A percentile compares a stretch with the other conserved stretches of the same genome.
These are phyloP conservation scores for Chlorella sp. DNA, from an alignment of 139 green algal genomes.

Conservation along the genomic window DNA sequence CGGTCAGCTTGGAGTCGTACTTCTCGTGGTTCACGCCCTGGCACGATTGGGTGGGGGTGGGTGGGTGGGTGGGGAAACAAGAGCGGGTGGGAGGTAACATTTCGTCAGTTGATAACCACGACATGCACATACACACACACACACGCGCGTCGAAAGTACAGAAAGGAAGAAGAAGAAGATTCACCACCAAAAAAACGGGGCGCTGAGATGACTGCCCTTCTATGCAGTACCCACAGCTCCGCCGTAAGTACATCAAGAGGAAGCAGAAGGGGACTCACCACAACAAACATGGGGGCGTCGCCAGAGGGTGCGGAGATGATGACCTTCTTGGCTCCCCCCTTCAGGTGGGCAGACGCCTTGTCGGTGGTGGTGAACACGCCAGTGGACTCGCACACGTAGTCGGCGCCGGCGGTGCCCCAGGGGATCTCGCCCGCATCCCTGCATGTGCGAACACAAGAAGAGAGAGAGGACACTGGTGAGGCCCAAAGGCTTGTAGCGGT, in stretches of 20 bases:
- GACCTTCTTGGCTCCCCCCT: conserved; percentile 90
- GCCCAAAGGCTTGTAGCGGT: too few species aligned
- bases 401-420: conserved; percentile 79
- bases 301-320: conserved; percentile 92
- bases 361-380: conserved; percentile 93
- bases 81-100: too few species aligned
- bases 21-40: conserved; percentile 88
- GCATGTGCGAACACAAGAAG: background rate
- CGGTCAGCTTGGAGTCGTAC: conserved; percentile 72
- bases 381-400: conserved; percentile 91
- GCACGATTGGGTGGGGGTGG: background rate
- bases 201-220: too few species aligned
- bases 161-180: too few species aligned
- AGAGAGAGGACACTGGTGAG: too few species aligned
- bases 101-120: too few species aligned
- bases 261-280: conserved; percentile 29
- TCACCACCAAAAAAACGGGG: too few species aligned
- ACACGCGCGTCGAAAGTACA: too few species aligned
- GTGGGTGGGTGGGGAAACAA: background rate
- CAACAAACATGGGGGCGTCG: conserved; percentile 91
- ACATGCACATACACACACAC: too few species aligned
- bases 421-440: conserved; percentile 81
- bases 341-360: conserved; percentile 75
- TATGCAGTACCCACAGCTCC: too few species aligned
- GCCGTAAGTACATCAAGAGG: background rate